phyloP scores from a whole-genome alignment of 768 basidiomycete genomes.

The Tulasnella calospora region DNA sequence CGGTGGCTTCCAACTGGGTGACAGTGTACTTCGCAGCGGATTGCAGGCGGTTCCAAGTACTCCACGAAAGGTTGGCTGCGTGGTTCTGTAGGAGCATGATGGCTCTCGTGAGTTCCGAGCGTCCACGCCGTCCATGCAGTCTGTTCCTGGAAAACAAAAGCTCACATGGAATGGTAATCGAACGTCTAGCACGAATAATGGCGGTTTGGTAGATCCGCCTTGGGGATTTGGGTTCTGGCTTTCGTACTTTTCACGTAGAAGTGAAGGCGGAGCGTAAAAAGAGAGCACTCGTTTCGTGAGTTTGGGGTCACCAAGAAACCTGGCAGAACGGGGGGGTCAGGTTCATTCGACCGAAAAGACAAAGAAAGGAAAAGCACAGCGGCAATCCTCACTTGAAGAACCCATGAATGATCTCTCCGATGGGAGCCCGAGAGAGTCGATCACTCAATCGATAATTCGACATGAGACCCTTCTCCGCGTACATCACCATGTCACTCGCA shows the following conservation, averaged over 20 bases:
- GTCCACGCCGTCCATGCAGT: neutral
- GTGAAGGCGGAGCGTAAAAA: neutral
- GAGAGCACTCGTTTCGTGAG: neutral
- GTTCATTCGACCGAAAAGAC: too few relatives aligned
- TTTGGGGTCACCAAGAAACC: neutral
- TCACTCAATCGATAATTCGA: neutral
- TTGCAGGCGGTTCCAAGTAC: neutral
- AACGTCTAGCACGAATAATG: conserved; percentile 32
- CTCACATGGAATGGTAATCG: conserved; percentile 29
- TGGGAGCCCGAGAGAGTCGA: neutral
- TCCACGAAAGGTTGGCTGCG: conserved; percentile 2
- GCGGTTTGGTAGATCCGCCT: neutral
- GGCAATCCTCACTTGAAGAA: neutral
- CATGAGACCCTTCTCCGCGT: neutral
- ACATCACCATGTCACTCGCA: neutral
- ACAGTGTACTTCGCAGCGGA: neutral
- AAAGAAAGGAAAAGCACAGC: too few relatives aligned
- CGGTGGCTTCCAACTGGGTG: neutral
- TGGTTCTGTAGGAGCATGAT: conserved; percentile 10
- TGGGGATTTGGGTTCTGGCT: too few relatives aligned
- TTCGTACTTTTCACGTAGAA: neutral
- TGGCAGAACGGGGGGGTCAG: too few relatives aligned
- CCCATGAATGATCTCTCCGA: neutral
- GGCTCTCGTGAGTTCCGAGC: neutral
- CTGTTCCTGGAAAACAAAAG: neutral